Conservation (phyloP, 805 yeast species). For the Jamesozyma jinghongensis region DNA sequence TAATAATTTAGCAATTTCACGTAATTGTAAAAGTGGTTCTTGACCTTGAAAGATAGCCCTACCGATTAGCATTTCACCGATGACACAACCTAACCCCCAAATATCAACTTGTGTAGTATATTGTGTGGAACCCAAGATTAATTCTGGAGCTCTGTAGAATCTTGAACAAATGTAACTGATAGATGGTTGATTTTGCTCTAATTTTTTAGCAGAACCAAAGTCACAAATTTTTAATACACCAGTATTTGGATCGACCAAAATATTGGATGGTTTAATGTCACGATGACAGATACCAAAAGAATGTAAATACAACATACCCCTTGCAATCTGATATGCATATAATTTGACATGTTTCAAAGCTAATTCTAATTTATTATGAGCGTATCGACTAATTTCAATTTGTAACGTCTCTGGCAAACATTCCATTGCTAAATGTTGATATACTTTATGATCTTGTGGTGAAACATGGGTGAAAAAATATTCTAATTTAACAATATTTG, state of each 20-base stretch:
- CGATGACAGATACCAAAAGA: slow-evolving; percentile 75
- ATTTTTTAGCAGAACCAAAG: slow-evolving; percentile 75
- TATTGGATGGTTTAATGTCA: slow-evolving; percentile 78
- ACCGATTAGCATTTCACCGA: slow-evolving; percentile 90
- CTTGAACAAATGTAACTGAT: slow-evolving; percentile 94
- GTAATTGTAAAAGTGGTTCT: slow-evolving; percentile 76
- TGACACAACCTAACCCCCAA: slow-evolving; percentile 96
- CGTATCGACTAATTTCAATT: slow-evolving; percentile 61
- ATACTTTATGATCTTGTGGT: slow-evolving; percentile 52
- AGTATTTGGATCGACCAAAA: slow-evolving; percentile 61
- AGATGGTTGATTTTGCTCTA: slow-evolving; percentile 73
- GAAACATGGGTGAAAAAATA: slow-evolving; percentile 64
- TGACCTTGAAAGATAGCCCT: slow-evolving; percentile 94
- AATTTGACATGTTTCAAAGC: slow-evolving; percentile 69
- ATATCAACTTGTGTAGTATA: slow-evolving; percentile 89
- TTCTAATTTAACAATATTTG: slow-evolving; percentile 62
- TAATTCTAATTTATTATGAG: slow-evolving; percentile 48
- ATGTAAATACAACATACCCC: slow-evolving; percentile 77
- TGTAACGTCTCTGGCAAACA: slow-evolving; percentile 77
- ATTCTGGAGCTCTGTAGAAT: slow-evolving; percentile 77
- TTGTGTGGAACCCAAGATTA: slow-evolving; percentile 80
- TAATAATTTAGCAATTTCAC: slow-evolving; percentile 79
- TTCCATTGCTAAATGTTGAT: slow-evolving; percentile 81
- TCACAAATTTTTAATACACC: slow-evolving; percentile 71
- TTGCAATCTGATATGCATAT: slow-evolving; percentile 68